Evolutionary conservation across 2,329 filamentous ascomycete species (phyloP).

Genomic region (Endocalyx cinctus): DNA sequence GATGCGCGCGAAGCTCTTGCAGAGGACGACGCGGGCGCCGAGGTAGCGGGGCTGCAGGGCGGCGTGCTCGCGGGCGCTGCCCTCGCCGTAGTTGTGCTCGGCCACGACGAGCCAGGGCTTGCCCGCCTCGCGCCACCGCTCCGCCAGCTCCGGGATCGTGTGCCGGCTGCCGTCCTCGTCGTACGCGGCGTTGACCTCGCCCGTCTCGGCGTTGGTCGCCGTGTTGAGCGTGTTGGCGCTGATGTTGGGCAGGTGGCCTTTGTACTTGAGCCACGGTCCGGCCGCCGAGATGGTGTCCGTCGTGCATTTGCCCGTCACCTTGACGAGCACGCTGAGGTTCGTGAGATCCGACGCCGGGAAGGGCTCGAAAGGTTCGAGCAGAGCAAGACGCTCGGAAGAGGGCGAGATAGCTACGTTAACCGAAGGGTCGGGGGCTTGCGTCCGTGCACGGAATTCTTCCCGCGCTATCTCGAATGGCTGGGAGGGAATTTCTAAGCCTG

Average conservation of each 20-base stretch:
- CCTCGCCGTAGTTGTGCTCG: slow-evolving; percentile 96
- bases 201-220: slow-evolving; percentile 85
- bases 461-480: slow-evolving; percentile 68
- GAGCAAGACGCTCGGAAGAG: slow-evolving; percentile 81
- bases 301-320: slow-evolving; percentile 96
- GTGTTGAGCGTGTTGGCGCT: slow-evolving; percentile 95
- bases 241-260: slow-evolving; percentile 97
- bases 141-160: slow-evolving; percentile 83
- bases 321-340: slow-evolving; percentile 83
- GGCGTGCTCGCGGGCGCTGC: slow-evolving; percentile 83
- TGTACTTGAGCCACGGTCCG: slow-evolving; percentile 98
- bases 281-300: slow-evolving; percentile 98
- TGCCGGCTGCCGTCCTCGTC: slow-evolving; percentile 71
- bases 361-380: slow-evolving; percentile 82
- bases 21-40: slow-evolving; percentile 75
- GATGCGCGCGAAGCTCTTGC: slow-evolving; percentile 86
- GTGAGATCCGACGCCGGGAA: slow-evolving; percentile 75
- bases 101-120: slow-evolving; percentile 90
- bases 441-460: slow-evolving; percentile 63
- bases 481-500: slow-evolving; percentile 60
- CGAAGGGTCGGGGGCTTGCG: slow-evolving; percentile 65
- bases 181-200: slow-evolving; percentile 88
- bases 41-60: slow-evolving; percentile 89
- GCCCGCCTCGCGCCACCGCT: slow-evolving; percentile 71
- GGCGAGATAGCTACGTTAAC: slow-evolving; percentile 76